Percentiles rank a stretch among this genome's conserved stretches.
Evolutionary conservation across 2,329 filamentous ascomycete species (phyloP).

Genomic region (Truncatella angustata): DNA sequence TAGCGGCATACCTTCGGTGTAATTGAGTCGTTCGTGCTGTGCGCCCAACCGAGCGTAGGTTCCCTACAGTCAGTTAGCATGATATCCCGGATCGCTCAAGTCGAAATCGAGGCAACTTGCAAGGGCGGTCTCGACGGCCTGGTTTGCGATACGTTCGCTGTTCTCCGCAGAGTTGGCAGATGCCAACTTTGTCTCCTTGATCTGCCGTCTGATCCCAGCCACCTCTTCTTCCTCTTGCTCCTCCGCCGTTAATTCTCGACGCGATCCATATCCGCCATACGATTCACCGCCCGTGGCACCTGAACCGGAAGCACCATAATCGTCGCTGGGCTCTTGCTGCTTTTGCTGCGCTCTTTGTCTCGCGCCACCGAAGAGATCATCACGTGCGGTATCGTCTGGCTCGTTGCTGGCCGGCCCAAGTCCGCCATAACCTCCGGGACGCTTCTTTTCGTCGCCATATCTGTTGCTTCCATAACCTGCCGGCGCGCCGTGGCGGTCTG

Average conservation of each 20-base stretch:
- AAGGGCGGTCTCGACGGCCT: constrained; percentile 70
- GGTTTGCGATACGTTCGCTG: constrained; percentile 63
- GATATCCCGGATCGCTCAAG: no score
- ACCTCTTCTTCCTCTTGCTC: constrained; percentile 73
- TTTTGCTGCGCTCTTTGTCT: constrained; percentile 23
- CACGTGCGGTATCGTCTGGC: constrained; percentile 54
- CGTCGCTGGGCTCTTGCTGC: constrained; percentile 14
- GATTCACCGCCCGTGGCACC: constrained; percentile 28
- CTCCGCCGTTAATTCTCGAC: constrained; percentile 79
- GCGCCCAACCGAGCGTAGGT: constrained; percentile 72
- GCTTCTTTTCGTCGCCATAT: constrained; percentile 39
- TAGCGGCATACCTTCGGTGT: constrained; percentile 77
- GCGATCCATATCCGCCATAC: constrained; percentile 63
- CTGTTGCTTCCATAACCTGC: constrained; percentile 52
- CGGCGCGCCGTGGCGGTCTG: constrained; percentile 50
- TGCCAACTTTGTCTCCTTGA: constrained; percentile 73
- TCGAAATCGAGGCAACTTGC: no score
- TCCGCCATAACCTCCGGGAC: constrained; percentile 61
- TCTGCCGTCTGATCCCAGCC: constrained; percentile 69
- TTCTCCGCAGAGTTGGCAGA: constrained; percentile 60
- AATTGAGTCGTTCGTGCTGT: constrained; percentile 78
- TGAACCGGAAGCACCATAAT: constrained; percentile 16
- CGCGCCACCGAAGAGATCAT: constrained; percentile 56
- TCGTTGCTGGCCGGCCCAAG: constrained; percentile 46
- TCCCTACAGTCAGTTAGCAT: no score